A percentile compares a stretch with the other conserved stretches of the same genome.
These are phyloP conservation scores for Tylopilus rubrobrunneus DNA, from an alignment of 768 basidiomycete species.

Conservation along the genomic window DNA sequence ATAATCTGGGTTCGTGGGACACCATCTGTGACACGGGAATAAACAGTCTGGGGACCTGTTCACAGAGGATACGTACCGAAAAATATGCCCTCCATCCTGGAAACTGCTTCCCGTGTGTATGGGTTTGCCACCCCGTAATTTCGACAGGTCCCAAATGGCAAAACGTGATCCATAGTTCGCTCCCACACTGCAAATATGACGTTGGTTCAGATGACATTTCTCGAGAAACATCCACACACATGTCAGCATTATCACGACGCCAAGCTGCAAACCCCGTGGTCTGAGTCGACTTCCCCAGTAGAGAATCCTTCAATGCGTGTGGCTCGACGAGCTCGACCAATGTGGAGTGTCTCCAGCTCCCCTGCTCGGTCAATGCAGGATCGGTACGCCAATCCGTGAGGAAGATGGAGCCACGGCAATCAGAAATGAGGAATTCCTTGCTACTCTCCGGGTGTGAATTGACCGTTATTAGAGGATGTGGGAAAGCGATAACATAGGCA, in stretches of 20 bases:
- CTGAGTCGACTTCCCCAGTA: constrained; percentile 41
- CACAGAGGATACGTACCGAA: constrained; percentile 46
- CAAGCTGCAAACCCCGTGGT: constrained; percentile 65
- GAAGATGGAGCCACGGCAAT: constrained; percentile 69
- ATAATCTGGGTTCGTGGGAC: constrained; percentile 66
- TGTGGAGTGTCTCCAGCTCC: constrained; percentile 57
- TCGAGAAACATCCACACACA: constrained; percentile 46
- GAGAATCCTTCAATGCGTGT: constrained; percentile 50
- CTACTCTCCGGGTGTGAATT: constrained; percentile 66
- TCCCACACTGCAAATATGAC: constrained; percentile 51
- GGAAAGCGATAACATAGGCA: constrained; percentile 70
- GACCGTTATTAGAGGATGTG: constrained; percentile 67
- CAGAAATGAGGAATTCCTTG: constrained; percentile 78
- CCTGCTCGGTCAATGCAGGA: constrained; percentile 48
- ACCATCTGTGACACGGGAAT: constrained; percentile 56
- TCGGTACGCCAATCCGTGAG: constrained; percentile 83
- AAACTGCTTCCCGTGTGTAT: constrained; percentile 57
- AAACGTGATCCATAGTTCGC: constrained; percentile 71
- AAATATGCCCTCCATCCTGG: constrained; percentile 61
- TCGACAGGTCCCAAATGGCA: constrained; percentile 72
- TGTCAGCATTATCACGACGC: constrained; percentile 64
- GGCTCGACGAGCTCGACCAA: constrained; percentile 74
- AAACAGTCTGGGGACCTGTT: neutral
- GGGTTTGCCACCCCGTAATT: constrained; percentile 72
- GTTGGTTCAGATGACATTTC: neutral